Evolutionary conservation across 2,329 filamentous ascomycete genomes (phyloP).

Genomic region (Alternaria burnsii): DNA sequence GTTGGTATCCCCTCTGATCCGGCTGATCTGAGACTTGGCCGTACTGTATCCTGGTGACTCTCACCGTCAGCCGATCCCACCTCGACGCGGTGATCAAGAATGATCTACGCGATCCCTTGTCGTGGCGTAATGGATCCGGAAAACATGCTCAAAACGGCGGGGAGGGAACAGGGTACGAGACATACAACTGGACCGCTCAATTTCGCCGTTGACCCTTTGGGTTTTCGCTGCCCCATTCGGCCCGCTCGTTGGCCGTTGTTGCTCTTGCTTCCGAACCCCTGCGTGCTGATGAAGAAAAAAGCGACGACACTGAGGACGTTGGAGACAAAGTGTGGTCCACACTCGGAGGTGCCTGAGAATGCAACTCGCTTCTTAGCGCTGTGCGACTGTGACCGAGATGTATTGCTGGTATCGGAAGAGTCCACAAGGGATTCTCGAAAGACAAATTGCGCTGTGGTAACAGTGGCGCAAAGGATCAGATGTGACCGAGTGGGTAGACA

Average conservation of each 20-base stretch:
- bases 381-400: background rate
- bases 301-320: background rate
- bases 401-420: background rate
- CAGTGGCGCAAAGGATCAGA: conserved; percentile 3
- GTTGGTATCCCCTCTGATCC: conserved; percentile 26
- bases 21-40: conserved; percentile 50
- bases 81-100: conserved; percentile 37
- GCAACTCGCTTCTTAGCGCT: background rate
- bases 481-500: background rate
- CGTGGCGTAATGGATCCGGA: conserved; percentile 43
- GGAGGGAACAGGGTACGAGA: conserved; percentile 35
- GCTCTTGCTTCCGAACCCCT: conserved; percentile 10
- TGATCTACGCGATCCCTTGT: conserved; percentile 47
- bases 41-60: conserved; percentile 27
- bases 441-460: background rate
- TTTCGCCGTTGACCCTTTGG: conserved; percentile 23
- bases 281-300: conserved; percentile 1
- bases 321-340: conserved; percentile 2
- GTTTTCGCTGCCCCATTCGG: conserved; percentile 17
- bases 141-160: conserved; percentile 41
- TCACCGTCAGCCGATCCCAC: conserved; percentile 39
- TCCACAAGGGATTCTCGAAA: background rate
- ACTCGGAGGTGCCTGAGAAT: background rate
- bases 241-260: conserved; percentile 12
- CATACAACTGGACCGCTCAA: conserved; percentile 22